Evolutionary conservation across 2,329 filamentous ascomycete genomes (phyloP).

Genomic region (Aschersonia sp.): DNA sequence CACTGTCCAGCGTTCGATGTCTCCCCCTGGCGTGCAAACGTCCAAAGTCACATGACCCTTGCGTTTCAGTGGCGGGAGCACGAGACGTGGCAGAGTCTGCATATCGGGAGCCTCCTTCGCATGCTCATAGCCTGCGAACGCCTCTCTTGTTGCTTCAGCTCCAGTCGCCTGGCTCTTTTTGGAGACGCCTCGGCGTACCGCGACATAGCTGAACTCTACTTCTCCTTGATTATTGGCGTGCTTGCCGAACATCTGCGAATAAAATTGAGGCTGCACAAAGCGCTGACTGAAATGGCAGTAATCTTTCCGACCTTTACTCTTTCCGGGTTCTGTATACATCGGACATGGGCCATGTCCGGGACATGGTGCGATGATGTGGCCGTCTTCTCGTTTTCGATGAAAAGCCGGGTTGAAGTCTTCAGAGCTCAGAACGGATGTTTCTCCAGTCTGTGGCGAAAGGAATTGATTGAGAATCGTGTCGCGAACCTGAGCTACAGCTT

Average conservation of each 20-base stretch:
- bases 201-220: constrained; percentile 78
- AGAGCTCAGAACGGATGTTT: constrained; percentile 11
- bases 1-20: constrained; percentile 86
- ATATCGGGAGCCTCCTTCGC: constrained; percentile 31
- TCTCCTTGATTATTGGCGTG: constrained; percentile 73
- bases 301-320: constrained; percentile 64
- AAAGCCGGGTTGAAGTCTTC: constrained; percentile 25
- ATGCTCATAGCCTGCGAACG: constrained; percentile 59
- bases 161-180: constrained; percentile 26
- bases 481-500: constrained; percentile 75
- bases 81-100: constrained; percentile 60
- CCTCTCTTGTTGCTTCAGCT: constrained; percentile 42
- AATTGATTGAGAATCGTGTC: constrained; percentile 63
- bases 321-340: constrained; percentile 65
- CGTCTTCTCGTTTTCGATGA: constrained; percentile 35
- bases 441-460: constrained; percentile 38
- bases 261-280: constrained; percentile 68
- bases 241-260: constrained; percentile 61
- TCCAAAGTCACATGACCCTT: constrained; percentile 81
- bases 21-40: constrained; percentile 73
- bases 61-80: constrained; percentile 74
- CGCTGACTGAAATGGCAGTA: constrained; percentile 86
- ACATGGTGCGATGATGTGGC: constrained; percentile 60
- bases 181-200: constrained; percentile 59
- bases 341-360: constrained; percentile 82